These are phyloP conservation scores for Cryptosporidium sp. DNA, from an alignment of 169 alveolate genomes.

Conservation along the genomic window DNA sequence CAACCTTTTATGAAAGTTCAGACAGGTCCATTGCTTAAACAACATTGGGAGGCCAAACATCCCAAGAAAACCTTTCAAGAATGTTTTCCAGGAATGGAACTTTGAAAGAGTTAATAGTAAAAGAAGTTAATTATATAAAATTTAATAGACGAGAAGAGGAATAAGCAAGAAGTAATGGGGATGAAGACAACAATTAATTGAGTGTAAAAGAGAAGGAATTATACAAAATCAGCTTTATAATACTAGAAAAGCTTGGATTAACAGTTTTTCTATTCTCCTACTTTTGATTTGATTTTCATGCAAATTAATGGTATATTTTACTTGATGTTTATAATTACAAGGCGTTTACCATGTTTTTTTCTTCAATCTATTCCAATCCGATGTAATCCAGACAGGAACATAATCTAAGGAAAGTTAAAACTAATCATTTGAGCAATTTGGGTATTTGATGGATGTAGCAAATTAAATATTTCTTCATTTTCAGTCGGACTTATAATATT, in stretches of 20 bases:
- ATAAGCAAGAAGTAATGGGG: constrained; percentile 3
- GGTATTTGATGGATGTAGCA: constrained; percentile 41
- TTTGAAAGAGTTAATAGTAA: neutral
- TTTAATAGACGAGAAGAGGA: constrained; percentile 70
- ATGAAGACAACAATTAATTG: constrained; percentile 68
- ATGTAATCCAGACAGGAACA: neutral
- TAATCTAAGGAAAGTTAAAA: neutral
- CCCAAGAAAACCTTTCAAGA: constrained; percentile 58
- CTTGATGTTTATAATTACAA: neutral
- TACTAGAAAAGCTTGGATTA: neutral
- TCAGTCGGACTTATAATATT: constrained; percentile 23
- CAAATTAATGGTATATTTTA: neutral
- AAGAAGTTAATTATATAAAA: neutral
- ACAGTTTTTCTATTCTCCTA: too few relatives aligned
- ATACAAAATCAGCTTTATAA: neutral
- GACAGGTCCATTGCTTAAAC: constrained; percentile 63
- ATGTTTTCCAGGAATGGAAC: constrained; percentile 55
- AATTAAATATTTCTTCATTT: constrained; percentile 15
- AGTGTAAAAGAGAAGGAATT: neutral
- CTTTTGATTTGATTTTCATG: too few relatives aligned
- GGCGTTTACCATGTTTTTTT: neutral
- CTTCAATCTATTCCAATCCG: too few relatives aligned
- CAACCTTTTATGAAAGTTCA: constrained; percentile 75
- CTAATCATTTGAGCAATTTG: constrained; percentile 59
- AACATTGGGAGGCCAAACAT: constrained; percentile 76